Evolutionary conservation across 139 green algal genomes (phyloP).

Genomic region (Coccomyxa sp.): DNA sequence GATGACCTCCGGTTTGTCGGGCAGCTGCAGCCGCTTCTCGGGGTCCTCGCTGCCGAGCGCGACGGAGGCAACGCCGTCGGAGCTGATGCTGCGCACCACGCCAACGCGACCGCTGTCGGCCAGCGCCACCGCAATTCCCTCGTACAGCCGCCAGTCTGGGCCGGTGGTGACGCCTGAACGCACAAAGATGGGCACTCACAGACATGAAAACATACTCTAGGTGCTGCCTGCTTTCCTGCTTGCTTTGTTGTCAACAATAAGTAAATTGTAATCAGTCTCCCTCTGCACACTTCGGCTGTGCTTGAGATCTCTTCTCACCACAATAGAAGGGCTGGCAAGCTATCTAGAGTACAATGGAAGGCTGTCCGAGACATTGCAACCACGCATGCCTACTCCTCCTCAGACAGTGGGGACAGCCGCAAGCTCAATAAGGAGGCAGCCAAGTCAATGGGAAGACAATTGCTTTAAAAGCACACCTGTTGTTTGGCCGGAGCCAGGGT

Average conservation of each 20-base stretch:
- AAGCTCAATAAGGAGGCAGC: no score
- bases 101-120: background rate
- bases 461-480: no score
- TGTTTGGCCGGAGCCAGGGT: no score
- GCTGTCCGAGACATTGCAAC: no score
- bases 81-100: background rate
- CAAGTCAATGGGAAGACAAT: no score
- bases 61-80: background rate
- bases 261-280: background rate
- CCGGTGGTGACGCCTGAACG: background rate
- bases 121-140: background rate
- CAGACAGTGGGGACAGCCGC: no score
- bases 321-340: background rate
- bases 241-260: background rate
- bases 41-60: background rate
- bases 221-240: background rate
- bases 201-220: background rate
- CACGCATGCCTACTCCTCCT: no score
- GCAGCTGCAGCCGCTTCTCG: background rate
- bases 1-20: background rate
- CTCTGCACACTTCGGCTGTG: background rate
- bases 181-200: background rate
- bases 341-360: no score
- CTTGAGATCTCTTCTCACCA: background rate
- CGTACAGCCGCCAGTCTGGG: background rate